Evolutionary conservation across 73 alveolate genomes (phyloP), one percentile per base, ranked within the genome.

Genomic region (Paramecium biaurelia): DNA sequence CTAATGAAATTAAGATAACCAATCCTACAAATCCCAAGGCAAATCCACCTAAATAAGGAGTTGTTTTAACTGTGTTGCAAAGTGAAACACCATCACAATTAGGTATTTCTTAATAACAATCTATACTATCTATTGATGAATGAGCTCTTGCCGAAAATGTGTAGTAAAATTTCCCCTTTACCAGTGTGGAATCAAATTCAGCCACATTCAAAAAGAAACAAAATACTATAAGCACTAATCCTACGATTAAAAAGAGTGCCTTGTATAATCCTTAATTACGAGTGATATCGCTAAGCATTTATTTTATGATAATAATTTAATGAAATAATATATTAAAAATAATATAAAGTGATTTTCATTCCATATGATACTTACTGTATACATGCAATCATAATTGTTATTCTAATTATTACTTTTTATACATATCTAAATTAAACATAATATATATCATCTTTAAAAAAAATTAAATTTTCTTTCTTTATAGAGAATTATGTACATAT

Each of bases 11-110:
- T 7, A 63, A 63, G 12, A 63, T 3, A 10, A 63, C 47, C 2
- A 63, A 32, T 26, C 41, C 84, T 4, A 18, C 23, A 32, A 63
- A 63, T 63, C 84, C 84, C 15, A 63, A 30, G 5, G 45, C 45
- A 32, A 63, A 63, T 63, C 84, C 84, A 14, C 28, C 84, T 63
- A 63, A 63, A 63, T 14, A 30, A 63, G 84, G 84, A 9, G 84
- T 63, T 23, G 84, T 12, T 32, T 63, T 63, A n/a, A 63, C 84
- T 0, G 84, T 63, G 2, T 63, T 63, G 84, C 43, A 20, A 4
- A 63, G 26, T 7, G 41, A 11, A 26, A 26, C 84, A 11, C 21
- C 84, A 8, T 23, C 3, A 5, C 43, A 63, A 30, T 63, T 49
- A 26, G 53, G 53, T 7, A 63, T 26, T 1, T 63, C 12, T 24